phyloP scores from a whole-genome alignment of 441 rosid genomes.

The Flueggea neowawraea region DNA sequence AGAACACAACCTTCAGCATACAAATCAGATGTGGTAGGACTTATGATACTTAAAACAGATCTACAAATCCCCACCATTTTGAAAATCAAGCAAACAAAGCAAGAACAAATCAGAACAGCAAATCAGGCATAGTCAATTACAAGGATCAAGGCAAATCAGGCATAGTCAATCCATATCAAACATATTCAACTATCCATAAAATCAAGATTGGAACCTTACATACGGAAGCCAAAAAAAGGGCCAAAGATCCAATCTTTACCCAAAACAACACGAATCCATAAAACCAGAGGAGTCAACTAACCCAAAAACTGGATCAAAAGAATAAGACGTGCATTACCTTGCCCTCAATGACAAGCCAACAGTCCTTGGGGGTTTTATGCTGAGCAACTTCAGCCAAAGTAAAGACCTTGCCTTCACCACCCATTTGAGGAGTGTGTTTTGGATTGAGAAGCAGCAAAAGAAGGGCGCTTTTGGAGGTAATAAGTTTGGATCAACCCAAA shows the following conservation, averaged over 20 bases:
- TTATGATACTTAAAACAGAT: too few species aligned
- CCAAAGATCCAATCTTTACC: conserved; percentile 1
- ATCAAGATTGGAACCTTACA: neutral
- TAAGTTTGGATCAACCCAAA: neutral
- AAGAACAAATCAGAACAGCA: too few species aligned
- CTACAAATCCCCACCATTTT: too few species aligned
- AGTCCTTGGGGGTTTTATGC: conserved; percentile 59
- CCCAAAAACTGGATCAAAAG: neutral
- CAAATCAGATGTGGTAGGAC: too few species aligned
- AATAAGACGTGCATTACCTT: conserved; percentile 43
- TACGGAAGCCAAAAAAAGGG: neutral
- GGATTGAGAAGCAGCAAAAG: neutral
- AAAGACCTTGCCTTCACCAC: conserved; percentile 49
- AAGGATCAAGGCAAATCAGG: too few species aligned
- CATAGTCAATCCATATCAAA: too few species aligned
- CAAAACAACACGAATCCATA: neutral
- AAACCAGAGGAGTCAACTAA: neutral
- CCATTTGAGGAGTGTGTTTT: conserved; percentile 31
- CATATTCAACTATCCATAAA: neutral
- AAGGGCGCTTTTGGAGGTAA: neutral
- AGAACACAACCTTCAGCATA: too few species aligned
- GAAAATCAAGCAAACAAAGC: too few species aligned
- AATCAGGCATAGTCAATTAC: too few species aligned
- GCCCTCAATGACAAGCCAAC: conserved; percentile 86
- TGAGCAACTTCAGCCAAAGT: conserved; percentile 70